Percentiles rank a stretch among this genome's conserved stretches.
Conservation (phyloP, 441 rosid species). For the Dalechampia spathulata region DNA sequence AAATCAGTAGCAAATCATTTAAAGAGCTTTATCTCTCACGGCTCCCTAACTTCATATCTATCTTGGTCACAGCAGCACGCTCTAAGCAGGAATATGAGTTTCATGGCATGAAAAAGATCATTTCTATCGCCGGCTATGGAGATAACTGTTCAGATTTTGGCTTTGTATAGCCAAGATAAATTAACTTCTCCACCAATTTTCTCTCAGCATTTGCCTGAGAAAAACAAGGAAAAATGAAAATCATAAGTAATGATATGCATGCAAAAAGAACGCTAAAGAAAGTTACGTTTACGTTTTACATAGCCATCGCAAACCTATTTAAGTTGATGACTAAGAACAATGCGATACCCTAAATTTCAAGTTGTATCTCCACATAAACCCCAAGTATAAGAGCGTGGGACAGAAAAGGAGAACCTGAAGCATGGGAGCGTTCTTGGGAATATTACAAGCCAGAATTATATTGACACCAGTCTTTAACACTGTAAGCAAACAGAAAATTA, state of each 20-base stretch:
- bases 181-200: conserved; percentile 63
- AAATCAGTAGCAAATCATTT: not conserved
- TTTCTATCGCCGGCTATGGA: conserved; percentile 3
- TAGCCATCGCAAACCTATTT: no score
- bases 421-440: conserved; percentile 75
- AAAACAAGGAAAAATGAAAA: conserved; percentile 1
- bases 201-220: conserved; percentile 73
- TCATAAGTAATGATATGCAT: not conserved
- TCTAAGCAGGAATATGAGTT: not conserved
- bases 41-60: not conserved
- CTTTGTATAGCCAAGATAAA: conserved; percentile 52
- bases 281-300: no score
- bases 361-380: not conserved
- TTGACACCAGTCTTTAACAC: conserved; percentile 82
- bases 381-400: no score
- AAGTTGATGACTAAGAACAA: no score
- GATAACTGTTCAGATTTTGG: conserved; percentile 27
- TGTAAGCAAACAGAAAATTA: conserved; percentile 21
- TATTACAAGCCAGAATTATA: conserved; percentile 68
- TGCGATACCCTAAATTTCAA: no score
- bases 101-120: not conserved
- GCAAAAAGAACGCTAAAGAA: not conserved
- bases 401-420: conserved; percentile 45
- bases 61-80: not conserved
- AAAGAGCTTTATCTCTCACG: conserved; percentile 4